Evolutionary conservation across 2,329 filamentous ascomycete genomes (phyloP), one percentile per base, ranked within the genome.

Genomic region (Zarea fungicola): DNA sequence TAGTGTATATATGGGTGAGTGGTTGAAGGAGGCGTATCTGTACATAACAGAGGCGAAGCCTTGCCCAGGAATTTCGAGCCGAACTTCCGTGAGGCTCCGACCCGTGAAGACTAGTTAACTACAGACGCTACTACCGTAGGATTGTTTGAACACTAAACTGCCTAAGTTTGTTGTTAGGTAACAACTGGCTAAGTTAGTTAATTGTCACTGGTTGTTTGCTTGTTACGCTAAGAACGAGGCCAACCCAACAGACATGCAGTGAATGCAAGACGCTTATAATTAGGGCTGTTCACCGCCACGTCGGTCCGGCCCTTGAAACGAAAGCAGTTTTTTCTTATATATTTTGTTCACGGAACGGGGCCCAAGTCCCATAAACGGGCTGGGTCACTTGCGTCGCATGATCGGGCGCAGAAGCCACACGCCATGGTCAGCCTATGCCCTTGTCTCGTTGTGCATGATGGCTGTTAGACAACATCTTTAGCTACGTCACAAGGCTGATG

Each of bases 401-500:
- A 44, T 44, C 42, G 42, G 42, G 42, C 42, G 42, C 42, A 35
- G 22, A 42, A 22, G 41, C 41, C 26, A 32, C 28, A 13, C 18
- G 26, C 19, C 29, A 32, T 32, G 29, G 16, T 32, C 29, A 32
- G 29, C 6, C 29, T 32, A 5, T 6, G 21, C 29, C 8, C 18
- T n/a, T 34, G 19, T n/a, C n/a, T n/a, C 29, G 25, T 34, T n/a
- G 31, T 16, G 31, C 19, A 41, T 35, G 22, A 32, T 23, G 31
- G 31, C 18, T 46, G 22, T 14, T 44, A 14, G 10, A 23, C 40
- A n/a, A n/a, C n/a, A n/a, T n/a, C n/a, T n/a, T n/a, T n/a, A 22
- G 43, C 34, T 46, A 46, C 43, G 43, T 46, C 43, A 46, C 43
- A 46, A 46, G 43, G 43, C 43, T 46, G 43, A 46, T 21, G 43